Evolutionary conservation across 768 basidiomycete species (phyloP).

Genomic region (Rickenella mellea): DNA sequence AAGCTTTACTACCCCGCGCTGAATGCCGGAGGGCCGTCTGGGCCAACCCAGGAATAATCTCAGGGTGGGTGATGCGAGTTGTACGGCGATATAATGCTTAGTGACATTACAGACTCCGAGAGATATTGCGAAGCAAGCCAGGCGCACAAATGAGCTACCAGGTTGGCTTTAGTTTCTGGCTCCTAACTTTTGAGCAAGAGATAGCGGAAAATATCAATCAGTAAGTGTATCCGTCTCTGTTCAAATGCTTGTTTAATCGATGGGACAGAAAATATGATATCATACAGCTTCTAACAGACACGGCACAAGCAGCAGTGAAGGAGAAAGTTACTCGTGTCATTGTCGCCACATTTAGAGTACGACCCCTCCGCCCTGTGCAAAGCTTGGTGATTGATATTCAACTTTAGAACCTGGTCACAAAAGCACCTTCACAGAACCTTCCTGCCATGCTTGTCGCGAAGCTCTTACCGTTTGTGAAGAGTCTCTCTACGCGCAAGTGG

Average conservation of each 20-base stretch:
- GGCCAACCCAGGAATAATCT: conserved; percentile 57
- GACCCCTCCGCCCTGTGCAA: conserved; percentile 5
- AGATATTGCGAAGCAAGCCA: conserved; percentile 71
- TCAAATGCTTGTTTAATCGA: not conserved
- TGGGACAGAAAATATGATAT: conserved; percentile 73
- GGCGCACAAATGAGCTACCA: conserved; percentile 95
- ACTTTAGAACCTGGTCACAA: conserved; percentile 74
- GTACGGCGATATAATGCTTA: not conserved
- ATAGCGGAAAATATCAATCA: conserved; percentile 82
- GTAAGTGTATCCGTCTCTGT: conserved; percentile 33
- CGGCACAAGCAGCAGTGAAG: conserved; percentile 86
- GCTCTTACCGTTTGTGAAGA: conserved; percentile 79
- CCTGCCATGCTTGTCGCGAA: conserved; percentile 88
- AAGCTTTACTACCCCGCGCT: conserved; percentile 72
- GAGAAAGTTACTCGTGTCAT: conserved; percentile 95
- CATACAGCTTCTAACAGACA: conserved; percentile 72
- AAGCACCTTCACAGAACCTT: conserved; percentile 81
- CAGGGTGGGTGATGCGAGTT: conserved; percentile 38
- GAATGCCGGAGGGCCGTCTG: conserved; percentile 77
- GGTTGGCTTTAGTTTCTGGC: conserved; percentile 87
- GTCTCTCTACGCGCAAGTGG: conserved; percentile 77
- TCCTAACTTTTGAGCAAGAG: conserved; percentile 82
- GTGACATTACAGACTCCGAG: conserved; percentile 14
- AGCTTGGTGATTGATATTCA: conserved; percentile 1
- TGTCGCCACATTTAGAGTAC: conserved; percentile 81